These are phyloP conservation scores for Mucor saturninus DNA, from an alignment of 371 early-diverging fungal genomes.

Conservation along the genomic window DNA sequence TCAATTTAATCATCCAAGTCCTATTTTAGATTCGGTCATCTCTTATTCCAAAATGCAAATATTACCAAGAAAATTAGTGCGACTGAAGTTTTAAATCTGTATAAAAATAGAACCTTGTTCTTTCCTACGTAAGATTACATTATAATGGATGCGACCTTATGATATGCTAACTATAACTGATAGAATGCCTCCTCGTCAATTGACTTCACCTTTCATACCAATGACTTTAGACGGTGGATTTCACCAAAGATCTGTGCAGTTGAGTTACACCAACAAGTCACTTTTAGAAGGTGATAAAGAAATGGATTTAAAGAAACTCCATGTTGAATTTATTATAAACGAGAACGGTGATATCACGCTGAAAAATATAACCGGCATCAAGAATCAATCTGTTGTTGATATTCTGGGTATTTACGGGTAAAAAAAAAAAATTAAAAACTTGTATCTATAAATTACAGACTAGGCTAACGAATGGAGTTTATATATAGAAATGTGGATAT, in stretches of 20 bases:
- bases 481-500: conserved; percentile 35
- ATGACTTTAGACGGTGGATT: conserved; percentile 19
- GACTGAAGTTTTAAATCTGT: conserved; percentile 6
- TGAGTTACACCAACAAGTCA: conserved; percentile 35
- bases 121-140: conserved; percentile 28
- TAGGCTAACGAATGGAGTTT: too few relatives aligned
- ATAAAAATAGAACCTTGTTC: conserved; percentile 29
- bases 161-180: not conserved
- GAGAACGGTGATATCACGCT: conserved; percentile 32
- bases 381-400: conserved; percentile 32
- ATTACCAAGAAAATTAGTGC: conserved; percentile 5
- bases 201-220: conserved; percentile 32
- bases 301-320: conserved; percentile 23
- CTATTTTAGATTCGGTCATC: conserved; percentile 40
- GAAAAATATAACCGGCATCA: conserved; percentile 30
- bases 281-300: conserved; percentile 2
- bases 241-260: conserved; percentile 32
- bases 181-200: conserved; percentile 37
- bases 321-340: conserved; percentile 33
- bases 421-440: conserved; percentile 12
- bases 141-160: not conserved
- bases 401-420: conserved; percentile 33
- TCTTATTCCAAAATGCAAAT: conserved; percentile 31
- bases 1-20: not conserved
- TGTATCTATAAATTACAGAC: too few relatives aligned